Percentiles rank a stretch among this genome's conserved stretches.
phyloP scores from a whole-genome alignment of 768 basidiomycete species.

The Hebeloma cylindrosporum region DNA sequence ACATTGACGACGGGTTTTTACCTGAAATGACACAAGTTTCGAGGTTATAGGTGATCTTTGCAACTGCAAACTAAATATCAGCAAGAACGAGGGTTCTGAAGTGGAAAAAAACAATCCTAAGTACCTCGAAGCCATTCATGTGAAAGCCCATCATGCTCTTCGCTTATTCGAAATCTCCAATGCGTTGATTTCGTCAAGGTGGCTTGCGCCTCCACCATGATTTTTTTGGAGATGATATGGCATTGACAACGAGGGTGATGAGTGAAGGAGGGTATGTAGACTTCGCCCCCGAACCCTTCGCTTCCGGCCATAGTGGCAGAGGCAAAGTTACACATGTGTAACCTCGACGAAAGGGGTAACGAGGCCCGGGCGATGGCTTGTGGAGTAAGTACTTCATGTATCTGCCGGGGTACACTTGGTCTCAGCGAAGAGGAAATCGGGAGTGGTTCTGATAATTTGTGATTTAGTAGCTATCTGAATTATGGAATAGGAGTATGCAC shows the following conservation, averaged over 20 bases:
- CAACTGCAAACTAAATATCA: slow-evolving; percentile 11
- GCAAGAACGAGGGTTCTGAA: not conserved
- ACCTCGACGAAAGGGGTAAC: too few relatives aligned
- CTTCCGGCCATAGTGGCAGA: too few relatives aligned
- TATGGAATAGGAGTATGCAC: too few relatives aligned
- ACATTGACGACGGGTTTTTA: slow-evolving; percentile 60
- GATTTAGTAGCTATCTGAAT: too few relatives aligned
- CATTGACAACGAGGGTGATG: slow-evolving; percentile 78
- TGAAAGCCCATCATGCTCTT: slow-evolving; percentile 68
- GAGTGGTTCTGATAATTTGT: too few relatives aligned
- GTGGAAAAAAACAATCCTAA: slow-evolving; percentile 14
- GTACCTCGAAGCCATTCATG: slow-evolving; percentile 86
- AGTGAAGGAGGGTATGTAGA: slow-evolving; percentile 68
- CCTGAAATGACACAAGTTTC: slow-evolving; percentile 78
- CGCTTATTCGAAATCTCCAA: slow-evolving; percentile 78
- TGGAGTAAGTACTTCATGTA: too few relatives aligned
- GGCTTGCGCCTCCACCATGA: slow-evolving; percentile 82
- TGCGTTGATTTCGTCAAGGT: slow-evolving; percentile 70
- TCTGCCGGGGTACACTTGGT: too few relatives aligned
- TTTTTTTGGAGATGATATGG: slow-evolving; percentile 77
- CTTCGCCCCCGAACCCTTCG: too few relatives aligned
- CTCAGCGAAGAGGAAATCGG: too few relatives aligned
- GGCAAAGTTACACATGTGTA: too few relatives aligned
- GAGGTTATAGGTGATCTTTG: slow-evolving; percentile 66
- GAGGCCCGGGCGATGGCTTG: too few relatives aligned